Conservation (phyloP, 371 early-diverging fungal species). For the Rhizopus delemar region DNA sequence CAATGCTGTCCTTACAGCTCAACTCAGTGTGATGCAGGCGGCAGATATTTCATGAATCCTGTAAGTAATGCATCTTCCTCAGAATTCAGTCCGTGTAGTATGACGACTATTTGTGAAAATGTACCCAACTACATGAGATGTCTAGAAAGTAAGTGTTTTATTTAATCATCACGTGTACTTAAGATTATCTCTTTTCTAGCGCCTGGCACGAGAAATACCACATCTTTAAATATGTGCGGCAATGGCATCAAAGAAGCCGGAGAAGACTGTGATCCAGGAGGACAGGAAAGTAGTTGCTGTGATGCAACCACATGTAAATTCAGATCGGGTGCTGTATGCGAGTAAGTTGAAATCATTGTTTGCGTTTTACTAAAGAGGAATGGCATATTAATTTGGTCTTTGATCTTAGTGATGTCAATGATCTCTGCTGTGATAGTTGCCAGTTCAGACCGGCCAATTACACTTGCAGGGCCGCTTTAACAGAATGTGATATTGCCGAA, state of each 20-base stretch:
- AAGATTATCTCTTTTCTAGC: slow-evolving; percentile 33
- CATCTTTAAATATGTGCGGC: slow-evolving; percentile 79
- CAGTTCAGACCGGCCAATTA: slow-evolving; percentile 62
- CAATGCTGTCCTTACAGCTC: slow-evolving; percentile 76
- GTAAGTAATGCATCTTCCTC: slow-evolving; percentile 71
- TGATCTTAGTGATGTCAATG: slow-evolving; percentile 70
- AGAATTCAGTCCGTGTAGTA: slow-evolving; percentile 82
- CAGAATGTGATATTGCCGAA: slow-evolving; percentile 84
- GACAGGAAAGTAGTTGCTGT: slow-evolving; percentile 77
- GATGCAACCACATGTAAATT: slow-evolving; percentile 80
- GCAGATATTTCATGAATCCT: slow-evolving; percentile 86
- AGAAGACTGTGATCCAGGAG: slow-evolving; percentile 95
- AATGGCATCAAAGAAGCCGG: slow-evolving; percentile 90
- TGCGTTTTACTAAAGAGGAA: background rate
- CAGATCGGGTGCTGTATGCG: slow-evolving; percentile 76
- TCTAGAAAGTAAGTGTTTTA: slow-evolving; percentile 48
- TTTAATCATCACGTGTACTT: background rate
- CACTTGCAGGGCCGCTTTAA: slow-evolving; percentile 79
- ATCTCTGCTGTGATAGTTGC: slow-evolving; percentile 84
- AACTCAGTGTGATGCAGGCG: slow-evolving; percentile 78
- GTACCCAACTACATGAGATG: slow-evolving; percentile 57
- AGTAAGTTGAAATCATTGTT: slow-evolving; percentile 39
- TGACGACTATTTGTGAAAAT: slow-evolving; percentile 66
- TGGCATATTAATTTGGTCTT: too few relatives aligned
- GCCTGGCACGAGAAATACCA: slow-evolving; percentile 56